Base-by-base conservation (phyloP, 768 basidiomycete genomes). In the Trametopsis cervina region DNA sequence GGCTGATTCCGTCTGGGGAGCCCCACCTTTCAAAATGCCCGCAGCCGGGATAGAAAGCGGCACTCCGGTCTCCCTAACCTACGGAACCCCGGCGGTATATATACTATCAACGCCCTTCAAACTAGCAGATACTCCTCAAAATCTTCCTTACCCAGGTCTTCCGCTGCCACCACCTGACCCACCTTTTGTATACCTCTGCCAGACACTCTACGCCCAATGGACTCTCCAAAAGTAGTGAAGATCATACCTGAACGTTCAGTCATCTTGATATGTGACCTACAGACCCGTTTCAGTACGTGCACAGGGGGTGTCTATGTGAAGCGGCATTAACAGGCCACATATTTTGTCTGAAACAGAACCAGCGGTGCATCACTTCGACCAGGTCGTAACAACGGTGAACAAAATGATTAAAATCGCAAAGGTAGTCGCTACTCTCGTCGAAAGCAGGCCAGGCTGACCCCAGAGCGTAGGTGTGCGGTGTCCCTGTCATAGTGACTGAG, bases 251-350 rank as follows among this genome's bases (percentile, higher is more conserved):
- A 53, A 2, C 56, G 56, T 17, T 66, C 78, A 13, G 59, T 85
- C 41, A 79, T 95, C 70, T 76, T 94, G 49, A 68, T 90, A 22
- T 96, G 92, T 62, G 93, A 95, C 63, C 66, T 94, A 2, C 92
- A 94, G 66, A 70, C 76, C 6, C 76, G 78, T 53, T 85, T 91
- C 66, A 68, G 89, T 89, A 55, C 53, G 80, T 50, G 9, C 15
- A 20, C 12, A 25, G 3, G n/a, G 4, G 15, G 40, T n/a, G n/a
- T 9, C 11, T n/a, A 17, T 13, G 7, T 22, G 33, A 22, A 24
- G 12, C 12, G 6, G 13, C 24, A 35, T 23, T 49, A 15, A 44
- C n/a, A 12, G 12, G 15, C 29, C 29, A 33, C 29, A 33, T 7
- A 33, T 33, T 33, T 7, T 33, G 7, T 33, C 29, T 15, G 9